phyloP scores from a whole-genome alignment of 2,329 filamentous ascomycete genomes.

The Verticillium longisporum region DNA sequence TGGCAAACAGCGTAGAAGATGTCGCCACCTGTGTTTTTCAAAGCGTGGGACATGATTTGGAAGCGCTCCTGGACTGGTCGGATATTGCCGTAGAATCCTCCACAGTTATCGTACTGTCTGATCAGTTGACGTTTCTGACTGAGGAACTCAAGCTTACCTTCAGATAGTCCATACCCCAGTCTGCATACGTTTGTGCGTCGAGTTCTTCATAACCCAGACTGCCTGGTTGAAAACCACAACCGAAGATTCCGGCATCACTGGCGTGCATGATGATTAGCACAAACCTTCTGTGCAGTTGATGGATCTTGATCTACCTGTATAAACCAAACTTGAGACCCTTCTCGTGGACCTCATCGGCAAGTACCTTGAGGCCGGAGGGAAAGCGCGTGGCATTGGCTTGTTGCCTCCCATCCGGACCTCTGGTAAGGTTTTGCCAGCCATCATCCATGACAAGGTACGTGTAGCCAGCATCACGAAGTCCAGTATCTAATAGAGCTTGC shows the following conservation, averaged over 20 bases:
- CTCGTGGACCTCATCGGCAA: constrained; percentile 39
- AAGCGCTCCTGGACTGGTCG: constrained; percentile 39
- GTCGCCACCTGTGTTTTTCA: constrained; percentile 20
- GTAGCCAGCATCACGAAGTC: constrained; percentile 4
- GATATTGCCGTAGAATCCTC: constrained; percentile 39
- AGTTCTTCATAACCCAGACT: constrained; percentile 36
- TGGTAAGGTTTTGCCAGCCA: constrained; percentile 1
- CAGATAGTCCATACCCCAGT: constrained; percentile 44
- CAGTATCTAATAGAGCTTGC: constrained; percentile 1
- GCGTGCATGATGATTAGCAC: neutral
- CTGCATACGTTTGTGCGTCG: constrained; percentile 44
- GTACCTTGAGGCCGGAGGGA: constrained; percentile 25
- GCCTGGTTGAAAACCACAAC: constrained; percentile 32
- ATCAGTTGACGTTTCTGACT: constrained; percentile 19
- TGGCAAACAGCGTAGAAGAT: constrained; percentile 26
- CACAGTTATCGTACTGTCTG: constrained; percentile 38
- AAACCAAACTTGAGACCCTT: constrained; percentile 45
- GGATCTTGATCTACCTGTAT: constrained; percentile 27
- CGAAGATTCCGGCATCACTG: constrained; percentile 32
- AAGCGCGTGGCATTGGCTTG: constrained; percentile 3
- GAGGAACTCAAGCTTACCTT: constrained; percentile 24
- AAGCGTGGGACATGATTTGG: constrained; percentile 22
- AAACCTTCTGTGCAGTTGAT: neutral
- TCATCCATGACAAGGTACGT: constrained; percentile 8
- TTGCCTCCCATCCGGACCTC: neutral